Conservation (phyloP, 2,329 filamentous ascomycete genomes). For the Apiospora arundinis region DNA sequence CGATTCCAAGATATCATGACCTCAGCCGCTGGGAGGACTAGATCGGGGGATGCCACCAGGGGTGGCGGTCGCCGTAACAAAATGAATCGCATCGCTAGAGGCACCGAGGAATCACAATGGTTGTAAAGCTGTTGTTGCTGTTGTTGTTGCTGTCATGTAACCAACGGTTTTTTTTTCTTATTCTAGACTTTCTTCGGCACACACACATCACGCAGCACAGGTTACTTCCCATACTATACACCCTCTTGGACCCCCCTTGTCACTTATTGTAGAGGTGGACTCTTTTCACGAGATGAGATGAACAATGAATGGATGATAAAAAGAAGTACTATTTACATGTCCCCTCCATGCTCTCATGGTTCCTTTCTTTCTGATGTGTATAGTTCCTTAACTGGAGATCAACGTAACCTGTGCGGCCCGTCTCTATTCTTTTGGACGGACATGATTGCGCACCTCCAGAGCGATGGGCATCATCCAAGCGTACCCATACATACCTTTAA, state of each 20-base stretch:
- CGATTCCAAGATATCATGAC: conserved; percentile 15
- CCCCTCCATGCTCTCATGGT: not conserved
- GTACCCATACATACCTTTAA: not conserved
- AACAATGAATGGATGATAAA: not conserved
- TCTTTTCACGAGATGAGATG: not conserved
- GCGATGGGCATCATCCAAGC: not conserved
- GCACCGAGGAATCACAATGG: conserved; percentile 24
- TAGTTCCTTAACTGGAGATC: not conserved
- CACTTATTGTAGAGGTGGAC: not conserved
- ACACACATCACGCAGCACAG: not conserved
- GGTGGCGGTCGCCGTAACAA: not conserved
- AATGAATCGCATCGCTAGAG: not conserved
- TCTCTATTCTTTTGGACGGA: not conserved
- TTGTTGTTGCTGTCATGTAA: not conserved
- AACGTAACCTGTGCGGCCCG: not conserved
- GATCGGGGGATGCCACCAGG: not conserved
- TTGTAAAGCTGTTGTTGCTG: conserved; percentile 8
- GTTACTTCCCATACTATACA: not conserved
- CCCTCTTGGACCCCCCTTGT: not conserved
- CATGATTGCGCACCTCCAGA: not conserved
- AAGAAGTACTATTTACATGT: not conserved
- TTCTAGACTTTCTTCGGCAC: not conserved
- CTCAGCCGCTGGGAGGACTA: not conserved
- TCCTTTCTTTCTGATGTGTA: not conserved
- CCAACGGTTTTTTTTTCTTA: not conserved